Conservation (phyloP, 2,329 filamentous ascomycete species). For the Verticillium klebahnii region DNA sequence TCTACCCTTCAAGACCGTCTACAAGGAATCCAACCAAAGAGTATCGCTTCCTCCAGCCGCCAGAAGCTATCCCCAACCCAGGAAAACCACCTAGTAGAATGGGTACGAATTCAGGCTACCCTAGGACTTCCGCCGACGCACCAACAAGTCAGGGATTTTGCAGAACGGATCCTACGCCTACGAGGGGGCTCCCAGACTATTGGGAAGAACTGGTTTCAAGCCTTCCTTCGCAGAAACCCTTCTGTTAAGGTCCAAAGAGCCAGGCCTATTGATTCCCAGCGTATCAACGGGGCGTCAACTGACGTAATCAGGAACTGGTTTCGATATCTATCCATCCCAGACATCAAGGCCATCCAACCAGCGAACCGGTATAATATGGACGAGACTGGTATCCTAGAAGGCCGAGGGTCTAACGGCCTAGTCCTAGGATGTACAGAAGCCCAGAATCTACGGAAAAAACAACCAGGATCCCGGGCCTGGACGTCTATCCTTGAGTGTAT, state of each 20-base stretch:
- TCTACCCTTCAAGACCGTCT: too few relatives aligned
- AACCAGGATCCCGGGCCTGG: background rate
- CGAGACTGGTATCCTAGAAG: background rate
- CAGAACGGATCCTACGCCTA: background rate
- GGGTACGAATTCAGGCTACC: conserved; percentile 3
- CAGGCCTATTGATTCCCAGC: background rate
- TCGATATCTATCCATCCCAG: too few relatives aligned
- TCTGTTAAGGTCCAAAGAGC: background rate
- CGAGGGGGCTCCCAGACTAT: background rate
- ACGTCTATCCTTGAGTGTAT: background rate
- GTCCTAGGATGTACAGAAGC: background rate
- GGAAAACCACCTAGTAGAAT: conserved; percentile 5
- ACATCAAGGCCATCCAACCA: background rate
- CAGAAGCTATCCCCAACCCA: conserved; percentile 2
- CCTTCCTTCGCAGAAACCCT: conserved; percentile 2
- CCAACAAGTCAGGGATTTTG: conserved; percentile 4
- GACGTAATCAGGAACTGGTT: too few relatives aligned
- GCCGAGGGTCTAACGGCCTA: background rate
- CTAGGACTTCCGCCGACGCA: conserved; percentile 6
- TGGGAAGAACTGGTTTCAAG: conserved; percentile 1
- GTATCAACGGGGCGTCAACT: too few relatives aligned
- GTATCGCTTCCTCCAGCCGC: too few relatives aligned
- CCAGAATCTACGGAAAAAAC: background rate
- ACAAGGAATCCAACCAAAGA: background rate
- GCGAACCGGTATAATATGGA: conserved; percentile 1